Base-by-base conservation (phyloP, 768 basidiomycete species). In the Tephrocybe sp. region DNA sequence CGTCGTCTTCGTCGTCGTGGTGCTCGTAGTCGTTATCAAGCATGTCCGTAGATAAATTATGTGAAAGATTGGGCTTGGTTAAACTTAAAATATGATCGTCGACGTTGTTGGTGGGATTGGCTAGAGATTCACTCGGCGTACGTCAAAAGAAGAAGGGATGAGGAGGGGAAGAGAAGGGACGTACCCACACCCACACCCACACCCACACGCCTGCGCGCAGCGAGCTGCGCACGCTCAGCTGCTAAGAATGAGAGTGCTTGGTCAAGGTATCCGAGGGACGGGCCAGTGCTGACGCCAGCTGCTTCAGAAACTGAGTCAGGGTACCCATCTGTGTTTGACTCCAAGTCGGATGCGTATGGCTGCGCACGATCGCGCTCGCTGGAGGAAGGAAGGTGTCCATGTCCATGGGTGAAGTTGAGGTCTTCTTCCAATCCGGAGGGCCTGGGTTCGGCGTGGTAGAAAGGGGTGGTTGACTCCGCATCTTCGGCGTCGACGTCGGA, bases 211-310 rank as follows among this genome's bases (percentile, higher is more conserved):
- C n/a, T 82, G 84, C n/a, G n/a, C n/a, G n/a, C n/a, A 38, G 73
- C 77, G 56, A 81, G 74, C 54, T 76, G 74, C 30, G 80, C 81
- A 48, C 86, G 75, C 63, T 91, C 89, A 9, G 80, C 81, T 37
- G 84, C 86, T 44, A 90, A 75, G 54, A 90, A 92, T n/a, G 78
- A 80, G 12, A 92, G 73, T 0, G 86, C 87, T 53, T 83, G 82
- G 51, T 87, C 87, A 14, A 92, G 76, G 46, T 80, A 79, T 0
- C 90, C 90, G 12, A 92, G 68, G 2, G 86, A 88, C 0, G 90
- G 88, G 40, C 80, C 45, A 40, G 34, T 4, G 46, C 33, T 12
- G 14, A 17, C 10, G 34, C 32, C 15, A 21, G 26, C 17, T 39
- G 8, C 4, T 26, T 51, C 42, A 12, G 50, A 38, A 33, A 53